Conservation (phyloP, 2,329 filamentous ascomycete species). For the Arachnomyces sp. region DNA sequence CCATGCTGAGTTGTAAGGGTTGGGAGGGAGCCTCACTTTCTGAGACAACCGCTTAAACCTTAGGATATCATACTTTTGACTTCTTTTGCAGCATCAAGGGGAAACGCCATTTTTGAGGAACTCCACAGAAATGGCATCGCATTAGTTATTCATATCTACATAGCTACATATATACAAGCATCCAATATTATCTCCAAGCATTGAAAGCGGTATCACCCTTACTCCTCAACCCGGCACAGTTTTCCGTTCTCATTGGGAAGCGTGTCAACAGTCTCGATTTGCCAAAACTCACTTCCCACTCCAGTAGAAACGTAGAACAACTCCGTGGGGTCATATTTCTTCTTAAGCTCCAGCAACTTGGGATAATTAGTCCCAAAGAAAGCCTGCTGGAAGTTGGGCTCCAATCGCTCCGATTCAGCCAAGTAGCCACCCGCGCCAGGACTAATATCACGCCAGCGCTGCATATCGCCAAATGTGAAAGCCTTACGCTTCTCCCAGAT, state of each 20-base stretch:
- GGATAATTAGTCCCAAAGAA: slow-evolving; percentile 20
- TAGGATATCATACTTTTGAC: too few species aligned
- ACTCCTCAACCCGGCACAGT: slow-evolving; percentile 2
- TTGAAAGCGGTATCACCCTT: neutral
- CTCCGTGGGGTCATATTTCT: slow-evolving; percentile 18
- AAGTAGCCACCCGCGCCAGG: slow-evolving; percentile 13
- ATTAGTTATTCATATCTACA: neutral
- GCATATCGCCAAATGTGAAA: too few species aligned
- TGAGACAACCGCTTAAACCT: too few species aligned
- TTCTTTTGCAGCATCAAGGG: too few species aligned
- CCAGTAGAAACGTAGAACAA: slow-evolving; percentile 2
- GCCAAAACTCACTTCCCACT: slow-evolving; percentile 3
- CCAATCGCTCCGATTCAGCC: slow-evolving; percentile 13
- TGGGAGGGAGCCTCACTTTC: too few species aligned
- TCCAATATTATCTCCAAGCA: neutral
- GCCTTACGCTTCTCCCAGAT: too few species aligned
- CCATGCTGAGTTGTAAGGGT: too few species aligned
- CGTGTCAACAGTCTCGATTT: slow-evolving; percentile 1
- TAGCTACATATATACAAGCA: too few species aligned
- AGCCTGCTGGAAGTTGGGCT: slow-evolving; percentile 16
- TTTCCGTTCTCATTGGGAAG: too few species aligned
- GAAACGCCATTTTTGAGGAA: neutral
- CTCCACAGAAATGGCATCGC: neutral
- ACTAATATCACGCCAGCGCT: slow-evolving; percentile 6
- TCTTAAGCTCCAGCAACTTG: slow-evolving; percentile 18